Evolutionary conservation across 1,284 basidiomycete species (phyloP).

Genomic region (Trametes versicolor): DNA sequence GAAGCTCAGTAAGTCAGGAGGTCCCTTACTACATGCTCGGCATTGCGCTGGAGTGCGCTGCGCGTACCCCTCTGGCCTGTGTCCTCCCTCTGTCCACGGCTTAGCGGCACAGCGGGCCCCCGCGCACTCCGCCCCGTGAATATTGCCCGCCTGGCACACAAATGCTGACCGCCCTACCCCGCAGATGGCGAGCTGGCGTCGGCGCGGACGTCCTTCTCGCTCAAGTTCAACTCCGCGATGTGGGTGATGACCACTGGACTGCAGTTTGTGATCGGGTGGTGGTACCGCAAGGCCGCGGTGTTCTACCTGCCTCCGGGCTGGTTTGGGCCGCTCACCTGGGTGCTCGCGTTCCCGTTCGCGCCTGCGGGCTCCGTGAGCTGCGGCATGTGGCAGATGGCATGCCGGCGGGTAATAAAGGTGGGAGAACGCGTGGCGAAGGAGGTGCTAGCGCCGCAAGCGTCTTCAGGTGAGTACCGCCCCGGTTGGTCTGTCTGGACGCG

Average conservation of each 20-base stretch:
- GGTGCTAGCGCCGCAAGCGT: conserved; percentile 19
- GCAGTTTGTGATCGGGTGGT: conserved; percentile 88
- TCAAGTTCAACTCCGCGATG: conserved; percentile 78
- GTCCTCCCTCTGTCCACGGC: conserved; percentile 1
- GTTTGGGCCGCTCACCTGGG: conserved; percentile 88
- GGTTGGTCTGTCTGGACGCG: neutral
- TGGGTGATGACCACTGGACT: conserved; percentile 88
- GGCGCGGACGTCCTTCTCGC: conserved; percentile 72
- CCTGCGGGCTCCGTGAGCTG: conserved; percentile 90
- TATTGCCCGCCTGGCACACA: neutral
- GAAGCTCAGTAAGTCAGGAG: conserved; percentile 78
- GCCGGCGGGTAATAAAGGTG: conserved; percentile 78
- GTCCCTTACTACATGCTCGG: conserved; percentile 14
- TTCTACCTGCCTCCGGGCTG: conserved; percentile 91
- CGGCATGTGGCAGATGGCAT: conserved; percentile 92
- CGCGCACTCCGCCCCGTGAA: conserved; percentile 14
- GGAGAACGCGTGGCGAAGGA: conserved; percentile 77
- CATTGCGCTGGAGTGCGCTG: neutral
- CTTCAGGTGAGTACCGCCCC: conserved; percentile 25
- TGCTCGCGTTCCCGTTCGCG: conserved; percentile 85
- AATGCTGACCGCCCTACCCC: conserved; percentile 5
- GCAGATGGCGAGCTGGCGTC: conserved; percentile 77
- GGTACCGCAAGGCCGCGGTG: conserved; percentile 88
- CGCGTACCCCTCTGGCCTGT: neutral
- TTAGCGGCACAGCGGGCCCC: neutral